phyloP scores from a whole-genome alignment of 495 filamentous ascomycete genomes.

The Aspergillus ostianus region DNA sequence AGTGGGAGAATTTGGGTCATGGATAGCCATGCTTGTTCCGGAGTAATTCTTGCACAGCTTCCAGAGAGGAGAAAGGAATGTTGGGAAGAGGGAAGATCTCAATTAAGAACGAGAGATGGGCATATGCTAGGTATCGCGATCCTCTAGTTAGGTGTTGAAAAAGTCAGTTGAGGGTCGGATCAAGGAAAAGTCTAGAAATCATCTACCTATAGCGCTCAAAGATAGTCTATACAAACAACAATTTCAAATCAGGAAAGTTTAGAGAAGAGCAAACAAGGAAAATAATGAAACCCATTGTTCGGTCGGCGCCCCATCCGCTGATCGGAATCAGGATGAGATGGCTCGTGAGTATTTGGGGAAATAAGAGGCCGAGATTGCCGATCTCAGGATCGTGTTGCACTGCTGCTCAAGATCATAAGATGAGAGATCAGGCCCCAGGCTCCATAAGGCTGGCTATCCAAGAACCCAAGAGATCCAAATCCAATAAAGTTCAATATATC shows the following conservation, averaged over 20 bases:
- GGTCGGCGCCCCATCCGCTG: background rate
- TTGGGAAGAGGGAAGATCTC: too few relatives aligned
- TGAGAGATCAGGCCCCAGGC: background rate
- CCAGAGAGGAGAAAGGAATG: too few relatives aligned
- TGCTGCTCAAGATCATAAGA: background rate
- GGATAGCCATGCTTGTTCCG: background rate
- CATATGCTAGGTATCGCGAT: too few relatives aligned
- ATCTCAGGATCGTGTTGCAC: background rate
- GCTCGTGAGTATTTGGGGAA: background rate
- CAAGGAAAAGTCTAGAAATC: background rate
- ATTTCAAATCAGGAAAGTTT: too few relatives aligned
- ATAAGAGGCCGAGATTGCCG: conserved; percentile 1
- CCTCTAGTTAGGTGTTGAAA: background rate
- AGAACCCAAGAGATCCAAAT: background rate
- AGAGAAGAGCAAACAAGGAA: too few relatives aligned
- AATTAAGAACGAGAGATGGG: too few relatives aligned
- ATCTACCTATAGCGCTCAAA: too few relatives aligned
- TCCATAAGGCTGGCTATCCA: background rate
- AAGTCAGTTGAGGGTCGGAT: background rate
- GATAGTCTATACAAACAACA: background rate
- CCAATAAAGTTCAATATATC: background rate
- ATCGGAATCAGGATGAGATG: background rate
- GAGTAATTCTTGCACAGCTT: too few relatives aligned
- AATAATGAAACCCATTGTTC: background rate
- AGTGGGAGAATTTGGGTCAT: background rate